These are phyloP conservation scores for Phytophthora hybrid DNA, from an alignment of 352 stramenopile genomes.

Conservation along the genomic window DNA sequence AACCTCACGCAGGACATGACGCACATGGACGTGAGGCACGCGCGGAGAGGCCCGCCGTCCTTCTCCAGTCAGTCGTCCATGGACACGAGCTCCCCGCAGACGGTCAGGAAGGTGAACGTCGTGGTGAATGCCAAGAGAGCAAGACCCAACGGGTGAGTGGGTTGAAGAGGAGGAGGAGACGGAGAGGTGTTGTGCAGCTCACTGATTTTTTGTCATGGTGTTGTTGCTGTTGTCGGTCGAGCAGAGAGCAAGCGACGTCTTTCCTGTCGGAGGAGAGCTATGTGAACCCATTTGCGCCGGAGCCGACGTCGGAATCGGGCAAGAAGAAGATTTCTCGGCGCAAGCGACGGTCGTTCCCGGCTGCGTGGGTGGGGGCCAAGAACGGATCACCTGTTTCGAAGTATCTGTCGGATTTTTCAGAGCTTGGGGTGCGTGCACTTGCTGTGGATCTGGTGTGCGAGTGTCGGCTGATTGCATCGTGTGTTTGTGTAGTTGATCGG, in stretches of 20 bases:
- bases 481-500: conserved; percentile 62
- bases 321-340: conserved; percentile 71
- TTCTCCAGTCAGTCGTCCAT: conserved; percentile 69
- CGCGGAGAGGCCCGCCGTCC: conserved; percentile 40
- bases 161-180: not conserved
- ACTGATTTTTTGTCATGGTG: conserved; percentile 12
- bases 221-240: conserved; percentile 21
- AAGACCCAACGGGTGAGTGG: conserved; percentile 39
- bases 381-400: conserved; percentile 62
- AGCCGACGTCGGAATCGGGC: conserved; percentile 53
- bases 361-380: conserved; percentile 44
- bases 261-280: conserved; percentile 57
- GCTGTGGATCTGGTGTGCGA: not conserved
- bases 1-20: conserved; percentile 81
- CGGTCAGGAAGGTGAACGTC: conserved; percentile 27
- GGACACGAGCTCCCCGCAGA: conserved; percentile 44
- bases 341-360: conserved; percentile 76
- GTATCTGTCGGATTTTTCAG: conserved; percentile 84
- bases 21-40: conserved; percentile 70
- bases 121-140: conserved; percentile 42
- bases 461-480: conserved; percentile 1
- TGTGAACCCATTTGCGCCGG: conserved; percentile 75
- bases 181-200: conserved; percentile 8
- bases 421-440: conserved; percentile 59
- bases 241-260: conserved; percentile 35